Percentiles rank a stretch among this genome's conserved stretches.
Evolutionary conservation across 2,329 filamentous ascomycete genomes (phyloP).

Genomic region (Phialophora expanda): DNA sequence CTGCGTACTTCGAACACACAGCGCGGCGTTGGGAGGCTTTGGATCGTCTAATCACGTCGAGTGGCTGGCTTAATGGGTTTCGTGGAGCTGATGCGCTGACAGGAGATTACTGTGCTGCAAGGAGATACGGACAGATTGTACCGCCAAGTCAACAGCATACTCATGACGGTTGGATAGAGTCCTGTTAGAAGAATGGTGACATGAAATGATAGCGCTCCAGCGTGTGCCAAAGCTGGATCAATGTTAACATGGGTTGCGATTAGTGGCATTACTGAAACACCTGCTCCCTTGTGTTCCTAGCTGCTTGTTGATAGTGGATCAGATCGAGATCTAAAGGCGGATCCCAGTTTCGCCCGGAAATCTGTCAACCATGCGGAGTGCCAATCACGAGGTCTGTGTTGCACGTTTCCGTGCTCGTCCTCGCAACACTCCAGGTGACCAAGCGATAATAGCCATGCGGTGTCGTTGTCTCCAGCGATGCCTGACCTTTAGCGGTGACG

Average conservation of each 20-base stretch:
- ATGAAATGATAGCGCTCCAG: slow-evolving; percentile 2
- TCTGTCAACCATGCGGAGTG: slow-evolving; percentile 37
- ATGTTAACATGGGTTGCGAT: neutral
- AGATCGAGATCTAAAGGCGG: slow-evolving; percentile 4
- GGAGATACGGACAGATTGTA: slow-evolving; percentile 17
- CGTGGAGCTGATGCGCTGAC: slow-evolving; percentile 1
- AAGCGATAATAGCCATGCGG: neutral
- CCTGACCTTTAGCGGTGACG: neutral
- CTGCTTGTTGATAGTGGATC: neutral
- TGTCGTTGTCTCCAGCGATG: neutral
- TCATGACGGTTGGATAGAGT: neutral
- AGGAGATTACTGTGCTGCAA: neutral
- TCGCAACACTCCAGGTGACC: neutral
- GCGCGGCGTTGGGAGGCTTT: slow-evolving; percentile 28
- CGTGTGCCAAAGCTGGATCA: neutral
- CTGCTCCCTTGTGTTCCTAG: neutral
- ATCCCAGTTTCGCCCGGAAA: slow-evolving; percentile 19
- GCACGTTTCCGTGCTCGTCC: neutral
- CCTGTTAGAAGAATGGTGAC: neutral
- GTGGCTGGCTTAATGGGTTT: neutral
- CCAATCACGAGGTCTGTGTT: slow-evolving; percentile 36
- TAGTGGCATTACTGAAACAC: neutral
- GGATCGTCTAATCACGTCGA: slow-evolving; percentile 5
- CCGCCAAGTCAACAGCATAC: slow-evolving; percentile 11
- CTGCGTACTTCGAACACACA: slow-evolving; percentile 19